Evolutionary conservation across 768 basidiomycete genomes (phyloP).

Genomic region (Asterophora parasitica): DNA sequence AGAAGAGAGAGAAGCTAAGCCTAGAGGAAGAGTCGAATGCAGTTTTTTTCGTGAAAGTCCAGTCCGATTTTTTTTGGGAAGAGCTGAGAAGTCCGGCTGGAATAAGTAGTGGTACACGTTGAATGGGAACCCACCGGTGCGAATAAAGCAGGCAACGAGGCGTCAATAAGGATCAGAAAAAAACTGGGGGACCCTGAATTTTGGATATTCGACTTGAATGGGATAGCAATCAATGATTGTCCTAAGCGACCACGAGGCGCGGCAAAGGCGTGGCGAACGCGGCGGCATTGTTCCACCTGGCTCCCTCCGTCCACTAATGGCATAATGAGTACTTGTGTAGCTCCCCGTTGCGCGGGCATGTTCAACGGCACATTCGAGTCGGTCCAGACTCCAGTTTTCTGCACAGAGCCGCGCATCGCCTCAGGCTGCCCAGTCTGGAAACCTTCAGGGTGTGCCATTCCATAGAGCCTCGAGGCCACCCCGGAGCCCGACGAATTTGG

Average conservation of each 20-base stretch:
- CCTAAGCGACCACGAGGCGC: constrained; percentile 17
- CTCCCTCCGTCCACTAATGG: not conserved
- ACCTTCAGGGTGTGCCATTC: not conserved
- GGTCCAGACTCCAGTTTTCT: not conserved
- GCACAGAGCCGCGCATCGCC: not conserved
- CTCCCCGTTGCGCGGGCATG: not conserved
- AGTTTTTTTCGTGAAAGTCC: constrained; percentile 5
- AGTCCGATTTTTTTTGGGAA: constrained; percentile 11
- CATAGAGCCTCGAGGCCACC: constrained; percentile 13
- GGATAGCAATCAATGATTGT: constrained; percentile 14
- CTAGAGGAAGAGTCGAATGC: constrained; percentile 3
- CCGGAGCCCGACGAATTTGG: constrained; percentile 8
- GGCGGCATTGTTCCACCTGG: constrained; percentile 5
- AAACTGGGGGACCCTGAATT: constrained; percentile 18
- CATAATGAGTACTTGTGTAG: not conserved
- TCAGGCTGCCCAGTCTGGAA: not conserved
- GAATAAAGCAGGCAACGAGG: constrained; percentile 14
- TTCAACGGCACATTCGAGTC: not conserved
- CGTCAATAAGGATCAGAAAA: constrained; percentile 19
- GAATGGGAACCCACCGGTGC: constrained; percentile 10
- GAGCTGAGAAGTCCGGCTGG: constrained; percentile 2
- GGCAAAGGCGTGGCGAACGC: not conserved
- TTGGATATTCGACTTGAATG: constrained; percentile 17
- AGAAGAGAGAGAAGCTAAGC: constrained; percentile 10
- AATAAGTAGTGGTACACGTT: constrained; percentile 15